Base-by-base conservation (phyloP, 352 stramenopile genomes). In the Globisporangium canariense region DNA sequence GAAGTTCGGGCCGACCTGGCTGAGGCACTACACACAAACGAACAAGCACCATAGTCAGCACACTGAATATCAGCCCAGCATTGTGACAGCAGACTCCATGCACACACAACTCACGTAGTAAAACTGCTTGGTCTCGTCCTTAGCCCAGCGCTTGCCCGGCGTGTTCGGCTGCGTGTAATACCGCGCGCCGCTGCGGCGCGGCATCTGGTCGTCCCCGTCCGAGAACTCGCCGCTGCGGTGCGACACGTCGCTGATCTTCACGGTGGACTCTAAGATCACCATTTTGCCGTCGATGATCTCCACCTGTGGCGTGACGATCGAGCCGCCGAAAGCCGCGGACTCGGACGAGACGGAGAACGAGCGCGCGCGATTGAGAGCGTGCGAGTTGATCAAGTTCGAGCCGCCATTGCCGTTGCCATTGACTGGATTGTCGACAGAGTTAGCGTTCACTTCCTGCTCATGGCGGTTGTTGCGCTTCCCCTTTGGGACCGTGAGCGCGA, bases 51-150 rank as follows among this genome's bases (percentile, higher is more conserved):
- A 43, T 13, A 57, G 32, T 59, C 5, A 65, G 51, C n/a, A 28
- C 58, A n/a, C 66, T 36, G 22, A n/a, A 32, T 18, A 28, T 55
- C 47, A 9, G 36, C 36, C 36, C 18, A 20, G 25, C 11, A 11
- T 38, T 51, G 2, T 16, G 49, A 14, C 28, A 40, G 4, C 36
- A 2, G 34, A 36, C 28, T 13, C 25, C 22, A 56, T 25, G 18
- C 50, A 25, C 51, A 30, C 50, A 25, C 51, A 30, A 81, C 77
- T 47, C 65, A 86, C 78, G 64, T 95, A 95, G 65, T 92, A 95
- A 60, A 95, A 95, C 59, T 95, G 84, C 69, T 93, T 93, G 1
- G 86, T 95, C 56, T 95, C 86, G 8, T 91, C 79, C 67, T 93
- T 90, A 22, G 70, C 69, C 86, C 86, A 95, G 28, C 86, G 80